Evolutionary conservation across 768 basidiomycete species (phyloP), one percentile per base, ranked within the genome.

Genomic region (Leccinum pellstonianum): DNA sequence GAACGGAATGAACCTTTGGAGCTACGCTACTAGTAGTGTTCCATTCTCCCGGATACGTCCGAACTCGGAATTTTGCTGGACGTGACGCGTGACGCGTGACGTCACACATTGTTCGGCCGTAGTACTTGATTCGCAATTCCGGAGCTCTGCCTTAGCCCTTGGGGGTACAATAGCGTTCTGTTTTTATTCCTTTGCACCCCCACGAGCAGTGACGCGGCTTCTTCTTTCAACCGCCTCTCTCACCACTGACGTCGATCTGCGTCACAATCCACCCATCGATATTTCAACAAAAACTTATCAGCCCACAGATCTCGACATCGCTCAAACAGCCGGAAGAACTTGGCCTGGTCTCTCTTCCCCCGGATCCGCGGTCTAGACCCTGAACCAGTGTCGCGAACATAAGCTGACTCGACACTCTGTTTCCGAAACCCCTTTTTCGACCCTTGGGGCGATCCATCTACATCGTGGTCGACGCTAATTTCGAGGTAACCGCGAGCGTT

Each of bases 291-390:
- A 14, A 23, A 52, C 37, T 17, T 38, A 17, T 17, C 53, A 27
- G 21, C 23, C 43, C 1, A 19, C 29, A 31, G 15, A 33, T 55
- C 6, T 27, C 12, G 21, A 25, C 19, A 55, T 0, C 11, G 29
- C 41, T 38, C 25, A 55, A 10, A 35, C 17, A 8, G 17, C 10
- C 19, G 33, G 15, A 27, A 14, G n/a, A n/a, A 46, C 38, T 9
- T 41, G 9, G 38, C 9, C 17, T 41, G 17, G 38, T 4, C 31
- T 23, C 46, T 8, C 35, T 35, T 25, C 33, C 19, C 58, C 38
- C 38, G 17, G 17, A n/a, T 50, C 41, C 37, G 46, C 37, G 14
- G 37, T 52, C 47, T 51, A 57, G 54, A 62, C 49, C 43, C 25
- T 15, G 38, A n/a, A n/a, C 9, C 17, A n/a, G 9, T n/a, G 38